Base-by-base conservation (phyloP, 225 moss, liverwort and hornwort species). In the Ulota crispa region DNA sequence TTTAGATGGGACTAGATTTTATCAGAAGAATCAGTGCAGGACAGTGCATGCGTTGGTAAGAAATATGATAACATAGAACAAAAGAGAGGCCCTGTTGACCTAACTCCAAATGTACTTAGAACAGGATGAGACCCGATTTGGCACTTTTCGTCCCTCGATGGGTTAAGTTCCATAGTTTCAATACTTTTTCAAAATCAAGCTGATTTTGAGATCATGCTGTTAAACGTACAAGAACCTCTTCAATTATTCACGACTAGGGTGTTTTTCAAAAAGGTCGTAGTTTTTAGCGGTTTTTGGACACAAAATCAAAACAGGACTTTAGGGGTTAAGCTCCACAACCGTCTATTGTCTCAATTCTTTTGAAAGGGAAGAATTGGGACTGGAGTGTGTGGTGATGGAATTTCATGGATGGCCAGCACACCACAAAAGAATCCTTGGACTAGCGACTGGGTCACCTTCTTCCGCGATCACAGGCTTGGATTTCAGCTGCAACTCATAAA, bases 341-440 rank as follows among this genome's bases (percentile, higher is more conserved):
- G 18, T 75, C 34, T 6, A 18, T 34, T 52, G 41, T 57, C 64
- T 64, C 2, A 67, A 8, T 23, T 32, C 24, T 77, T 45, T 73
- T 68, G 56, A 50, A 19, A 32, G 12, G 9, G 50, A 70, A 6
- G 79, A 73, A 73, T 68, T 77, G 57, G 61, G 6, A 64, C 31
- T 86, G 8, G 64, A 68, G 28, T 72, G 52, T 30, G 60, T 30
- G 24, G 65, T 89, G 76, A 83, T 70, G 70, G 37, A 50, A 43
- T 83, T 31, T 31, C 37, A 72, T 79, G 87, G 70, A 60, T 83
- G 76, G 53, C 28, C 92, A 96, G 99, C 85, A 99, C 99, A 27
- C 94, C 92, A 59, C 99, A 99, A 82, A 86, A 87, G 67, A 99
- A 99, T 74, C 84, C 94, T 37, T 99, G 99, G 99, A 94, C 92